Evolutionary conservation across 352 stramenopile species (phyloP).

Genomic region (Phytophthora pistaciae): DNA sequence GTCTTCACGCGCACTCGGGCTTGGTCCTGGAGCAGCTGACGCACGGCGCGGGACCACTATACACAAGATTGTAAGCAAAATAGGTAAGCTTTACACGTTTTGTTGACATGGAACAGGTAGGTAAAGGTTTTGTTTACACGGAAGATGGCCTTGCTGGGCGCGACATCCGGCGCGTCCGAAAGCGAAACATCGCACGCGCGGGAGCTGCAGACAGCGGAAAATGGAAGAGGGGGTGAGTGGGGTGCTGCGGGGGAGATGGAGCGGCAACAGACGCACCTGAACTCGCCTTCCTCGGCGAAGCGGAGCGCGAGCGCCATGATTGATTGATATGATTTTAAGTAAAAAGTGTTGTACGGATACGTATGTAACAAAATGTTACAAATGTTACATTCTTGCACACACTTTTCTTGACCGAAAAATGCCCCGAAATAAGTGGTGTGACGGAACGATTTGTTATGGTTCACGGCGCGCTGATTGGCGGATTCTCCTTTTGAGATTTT

Average conservation of each 20-base stretch:
- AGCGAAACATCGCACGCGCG: conserved; percentile 49
- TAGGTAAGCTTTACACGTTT: background rate
- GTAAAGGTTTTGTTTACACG: conserved; percentile 45
- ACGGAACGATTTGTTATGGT: too few relatives aligned
- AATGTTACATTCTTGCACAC: too few relatives aligned
- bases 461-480: too few relatives aligned
- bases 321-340: background rate
- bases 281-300: conserved; percentile 62
- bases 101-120: background rate
- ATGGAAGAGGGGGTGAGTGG: background rate
- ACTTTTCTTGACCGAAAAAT: too few relatives aligned
- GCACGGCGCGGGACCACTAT: conserved; percentile 63
- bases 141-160: conserved; percentile 56
- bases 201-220: conserved; percentile 41
- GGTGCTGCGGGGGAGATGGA: background rate
- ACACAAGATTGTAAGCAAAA: conserved; percentile 6
- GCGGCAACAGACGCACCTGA: conserved; percentile 43
- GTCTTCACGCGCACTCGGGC: conserved; percentile 34
- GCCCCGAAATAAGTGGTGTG: too few relatives aligned
- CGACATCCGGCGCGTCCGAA: conserved; percentile 24
- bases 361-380: too few relatives aligned
- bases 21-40: conserved; percentile 22
- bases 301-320: conserved; percentile 53
- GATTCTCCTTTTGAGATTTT: too few relatives aligned
- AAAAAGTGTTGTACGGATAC: background rate